Evolutionary conservation across 192 early-diverging fungal species (phyloP), one percentile per base, ranked within the genome.

Genomic region (Rhizophagus sp.): DNA sequence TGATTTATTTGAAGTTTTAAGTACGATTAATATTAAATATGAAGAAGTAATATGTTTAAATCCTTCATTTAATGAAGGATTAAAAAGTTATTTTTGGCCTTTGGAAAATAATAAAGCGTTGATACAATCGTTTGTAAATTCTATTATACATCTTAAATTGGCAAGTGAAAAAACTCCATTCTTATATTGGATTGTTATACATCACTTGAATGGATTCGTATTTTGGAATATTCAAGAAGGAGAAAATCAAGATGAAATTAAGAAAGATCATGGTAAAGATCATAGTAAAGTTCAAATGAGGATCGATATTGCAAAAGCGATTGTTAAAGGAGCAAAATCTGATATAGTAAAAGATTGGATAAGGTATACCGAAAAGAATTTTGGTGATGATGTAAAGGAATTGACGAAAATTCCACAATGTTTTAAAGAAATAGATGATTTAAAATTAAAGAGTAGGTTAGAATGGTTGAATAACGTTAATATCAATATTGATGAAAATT

Each of bases 161-260:
- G 62, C 27, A 25, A n/a, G n/a, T 5, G 34, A 57, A 57, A 62
- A 41, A 57, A 71, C 78, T 19, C 68, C 78, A 44, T 71, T 79
- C 36, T 61, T 79, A 33, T 79, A 79, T 70, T 79, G 78, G 78
- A 62, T 79, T 17, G 68, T 49, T 15, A 67, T 79, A 8, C 78
- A 79, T 71, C 78, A 79, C 27, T 72, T 79, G 17, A 64, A 24
- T 57, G 78, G 78, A 24, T 72, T 62, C 34, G 57, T 71, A 22
- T 79, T 79, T 41, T 30, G 65, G 62, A 8, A 25, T 27, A 30
- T 22, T 27, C 67, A 69, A 39, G 33, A 25, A 4, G 1, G 0
- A 22, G 67, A 11, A 17, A 24, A 5, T 49, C 19, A 73, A 13
- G 24, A 50, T 17, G 30, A n/a, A 17, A 49, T 17, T 25, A 49